A percentile compares a stretch with the other conserved stretches of the same genome.
These are phyloP conservation scores for Blastocrithidia nonstop DNA, from an alignment of 208 protist genomes.

Conservation along the genomic window DNA sequence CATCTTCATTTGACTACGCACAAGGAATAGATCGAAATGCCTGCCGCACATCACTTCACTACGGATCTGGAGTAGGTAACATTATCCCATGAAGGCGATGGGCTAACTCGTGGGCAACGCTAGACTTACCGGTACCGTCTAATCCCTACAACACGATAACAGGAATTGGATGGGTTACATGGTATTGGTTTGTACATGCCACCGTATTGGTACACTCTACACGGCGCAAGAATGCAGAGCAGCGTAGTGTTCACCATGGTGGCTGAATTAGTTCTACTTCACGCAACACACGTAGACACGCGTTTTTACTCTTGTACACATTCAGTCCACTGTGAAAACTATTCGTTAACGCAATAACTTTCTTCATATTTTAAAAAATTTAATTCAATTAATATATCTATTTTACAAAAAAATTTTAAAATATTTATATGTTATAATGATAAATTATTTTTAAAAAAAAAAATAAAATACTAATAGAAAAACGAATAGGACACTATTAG, in stretches of 20 bases:
- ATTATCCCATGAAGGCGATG: slow-evolving; percentile 14
- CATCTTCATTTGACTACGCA: too few relatives aligned
- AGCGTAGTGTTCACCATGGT: slow-evolving; percentile 37
- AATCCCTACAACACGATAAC: slow-evolving; percentile 48
- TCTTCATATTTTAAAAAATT: slow-evolving; percentile 4
- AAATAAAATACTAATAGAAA: not conserved
- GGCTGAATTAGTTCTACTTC: slow-evolving; percentile 11
- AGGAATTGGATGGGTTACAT: slow-evolving; percentile 3
- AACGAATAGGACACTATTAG: too few relatives aligned
- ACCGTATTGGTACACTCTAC: not conserved
- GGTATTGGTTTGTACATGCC: not conserved
- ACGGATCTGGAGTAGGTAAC: slow-evolving; percentile 25
- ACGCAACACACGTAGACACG: slow-evolving; percentile 21
- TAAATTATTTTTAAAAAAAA: not conserved
- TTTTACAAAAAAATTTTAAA: too few relatives aligned
- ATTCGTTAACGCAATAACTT: slow-evolving; percentile 3
- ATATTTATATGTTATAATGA: slow-evolving; percentile 5
- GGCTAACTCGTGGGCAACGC: slow-evolving; percentile 18
- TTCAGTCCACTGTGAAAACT: slow-evolving; percentile 15
- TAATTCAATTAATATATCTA: too few relatives aligned
- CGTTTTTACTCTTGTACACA: slow-evolving; percentile 22
- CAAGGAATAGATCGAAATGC: too few relatives aligned
- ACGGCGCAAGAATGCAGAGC: slow-evolving; percentile 16
- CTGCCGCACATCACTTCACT: slow-evolving; percentile 19
- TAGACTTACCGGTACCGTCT: slow-evolving; percentile 60